Evolutionary conservation across 306 rosid genomes (phyloP), one percentile per base, ranked within the genome.

Genomic region (Phaseolus lunatus): DNA sequence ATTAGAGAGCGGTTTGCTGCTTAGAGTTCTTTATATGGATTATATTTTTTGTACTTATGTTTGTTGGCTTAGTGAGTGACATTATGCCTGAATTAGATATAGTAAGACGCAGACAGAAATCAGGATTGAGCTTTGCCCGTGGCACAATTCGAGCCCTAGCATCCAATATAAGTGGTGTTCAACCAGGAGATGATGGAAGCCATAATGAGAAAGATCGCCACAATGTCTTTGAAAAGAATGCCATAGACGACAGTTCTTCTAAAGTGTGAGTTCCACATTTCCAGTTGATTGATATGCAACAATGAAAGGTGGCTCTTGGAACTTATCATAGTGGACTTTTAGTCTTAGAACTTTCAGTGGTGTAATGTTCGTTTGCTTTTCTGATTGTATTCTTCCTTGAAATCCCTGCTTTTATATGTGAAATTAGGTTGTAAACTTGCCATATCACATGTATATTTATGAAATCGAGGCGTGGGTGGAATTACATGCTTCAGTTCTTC

Each of bases 131-230:
- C 64, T 35, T 85, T 67, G 82, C 39, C 7, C 44, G 29, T 70
- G 80, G 89, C 29, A 79, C 33, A 22, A 58, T 85, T 80, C 84
- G 85, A 78, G 89, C 87, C 31, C 96, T 88, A 85, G 90, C 96
- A 53, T 95, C 98, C 50, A 90, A 92, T 84, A 70, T 81, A 73
- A 78, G 94, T 27, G 56, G 94, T 27, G 52, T 92, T 20, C 96
- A 93, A 84, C 85, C 97, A 14, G 91, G 89, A 69, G 94, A 90
- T 76, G 86, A 84, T 81, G 89, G 87, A 65, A 89, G 80, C 79
- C 82, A 64, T 67, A 85, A 79, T 49, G 92, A 71, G 78, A 84
- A 85, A 44, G 88, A 84, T 29, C 73, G 80, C 23, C 81, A 73
- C 48, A 83, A 85, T 70, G 73, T 84, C 41, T 57, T 79, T 80